Evolutionary conservation across 208 protist species (phyloP), one percentile per base, ranked within the genome.

Genomic region (Acanthamoeba castellanii): DNA sequence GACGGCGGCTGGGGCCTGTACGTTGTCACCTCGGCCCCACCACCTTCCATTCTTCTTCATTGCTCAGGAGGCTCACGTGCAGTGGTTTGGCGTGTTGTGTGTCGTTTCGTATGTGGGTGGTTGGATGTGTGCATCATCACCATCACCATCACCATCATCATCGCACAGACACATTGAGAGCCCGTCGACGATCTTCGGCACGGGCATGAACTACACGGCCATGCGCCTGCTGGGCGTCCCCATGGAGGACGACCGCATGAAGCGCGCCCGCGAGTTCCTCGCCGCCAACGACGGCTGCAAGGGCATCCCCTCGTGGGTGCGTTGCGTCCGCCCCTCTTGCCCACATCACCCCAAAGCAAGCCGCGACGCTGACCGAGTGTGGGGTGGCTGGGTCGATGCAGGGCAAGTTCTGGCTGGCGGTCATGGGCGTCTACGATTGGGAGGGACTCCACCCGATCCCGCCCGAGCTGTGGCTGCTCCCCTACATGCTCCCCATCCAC

Each of bases 121-220:
- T 50, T 59, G 55, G 55, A 20, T 59, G 55, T 13, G 55, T 20
- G 20, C 20, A 20, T 59, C 20, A 72, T 2, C 37, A 37, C 37
- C 20, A 20, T 59, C 20, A 72, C 37, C 37, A 37, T 2, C 37
- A 37, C 37, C 37, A 37, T 2, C 37, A 37, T 2, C 37, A 37
- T 37, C 37, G 47, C 64, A 85, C 42, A 96, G 96, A 3, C 98
- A 99, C 96, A 99, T 99, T 27, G 99, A 99, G 95, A 97, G 97
- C 27, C 96, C 98, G 94, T 99, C 98, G 93, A 99, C 99, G 61
- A 99, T 99, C 97, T 98, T 99, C 74, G 99, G 99, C n/a, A 99
- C 99, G 52, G 97, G 97, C 30, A 95, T 99, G 37, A 99, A 98
- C 96, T 99, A 99, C 97, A 97, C 99, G 18, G 95, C 98, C 20